phyloP scores from a whole-genome alignment of 495 filamentous ascomycete species.

The Thermothielavioides terrestris region DNA sequence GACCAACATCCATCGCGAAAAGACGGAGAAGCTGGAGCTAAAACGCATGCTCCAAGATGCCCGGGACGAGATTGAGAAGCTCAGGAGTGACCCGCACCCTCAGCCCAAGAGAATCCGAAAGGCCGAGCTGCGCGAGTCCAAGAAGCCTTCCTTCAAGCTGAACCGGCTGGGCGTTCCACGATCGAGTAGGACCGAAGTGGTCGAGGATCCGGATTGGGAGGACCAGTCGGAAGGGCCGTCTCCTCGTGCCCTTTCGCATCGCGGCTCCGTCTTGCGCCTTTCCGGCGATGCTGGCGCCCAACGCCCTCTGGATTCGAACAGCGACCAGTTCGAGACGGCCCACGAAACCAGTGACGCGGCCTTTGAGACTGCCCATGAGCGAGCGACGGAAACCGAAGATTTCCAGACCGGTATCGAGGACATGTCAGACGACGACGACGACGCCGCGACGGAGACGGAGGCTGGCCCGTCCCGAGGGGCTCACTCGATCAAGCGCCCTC shows the following conservation, averaged over 20 bases:
- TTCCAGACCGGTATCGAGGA: conserved; percentile 89
- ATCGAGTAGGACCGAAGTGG: conserved; percentile 63
- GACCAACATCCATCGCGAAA: conserved; percentile 90
- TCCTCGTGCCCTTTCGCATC: conserved; percentile 15
- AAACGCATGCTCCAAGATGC: conserved; percentile 94
- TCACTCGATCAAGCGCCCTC: conserved; percentile 30
- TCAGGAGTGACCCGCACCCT: conserved; percentile 51
- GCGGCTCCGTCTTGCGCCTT: conserved; percentile 7
- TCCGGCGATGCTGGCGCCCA: conserved; percentile 20
- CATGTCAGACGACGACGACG: conserved; percentile 50
- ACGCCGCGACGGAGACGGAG: conserved; percentile 85
- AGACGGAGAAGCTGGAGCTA: conserved; percentile 93
- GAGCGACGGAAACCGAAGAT: conserved; percentile 79
- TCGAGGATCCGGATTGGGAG: conserved; percentile 84
- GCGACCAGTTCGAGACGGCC: conserved; percentile 75
- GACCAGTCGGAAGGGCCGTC: conserved; percentile 46
- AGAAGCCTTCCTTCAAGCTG: conserved; percentile 61
- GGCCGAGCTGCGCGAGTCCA: conserved; percentile 61
- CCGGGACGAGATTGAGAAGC: conserved; percentile 80
- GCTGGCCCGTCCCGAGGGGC: conserved; percentile 39
- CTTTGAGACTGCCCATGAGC: conserved; percentile 80
- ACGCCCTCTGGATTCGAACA: conserved; percentile 16
- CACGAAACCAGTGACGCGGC: conserved; percentile 77
- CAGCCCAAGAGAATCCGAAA: conserved; percentile 57
- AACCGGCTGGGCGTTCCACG: conserved; percentile 71